phyloP scores from a whole-genome alignment of 257 asterid species.

The Solanum ahanhuiri region DNA sequence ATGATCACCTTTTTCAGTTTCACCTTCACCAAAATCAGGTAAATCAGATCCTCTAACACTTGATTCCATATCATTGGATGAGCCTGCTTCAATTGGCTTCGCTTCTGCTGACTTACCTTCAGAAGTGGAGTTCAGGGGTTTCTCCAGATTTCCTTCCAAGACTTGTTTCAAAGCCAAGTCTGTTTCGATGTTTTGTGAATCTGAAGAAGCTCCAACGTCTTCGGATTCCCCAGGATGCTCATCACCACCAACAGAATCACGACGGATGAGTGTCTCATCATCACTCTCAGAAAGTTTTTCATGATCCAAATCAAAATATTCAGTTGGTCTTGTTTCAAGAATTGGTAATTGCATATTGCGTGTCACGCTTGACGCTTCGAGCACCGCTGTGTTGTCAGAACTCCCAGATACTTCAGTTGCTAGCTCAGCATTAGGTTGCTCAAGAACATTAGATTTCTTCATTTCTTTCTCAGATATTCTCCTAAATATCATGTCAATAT shows the following conservation, averaged over 20 bases:
- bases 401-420: neutral
- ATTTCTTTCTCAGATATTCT: constrained; percentile 7
- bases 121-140: constrained; percentile 12
- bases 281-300: constrained; percentile 9
- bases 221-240: constrained; percentile 10
- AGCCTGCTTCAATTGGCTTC: constrained; percentile 13
- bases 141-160: constrained; percentile 14
- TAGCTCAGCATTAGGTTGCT: neutral
- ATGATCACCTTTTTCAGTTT: neutral
- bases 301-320: constrained; percentile 20
- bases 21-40: neutral
- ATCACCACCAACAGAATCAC: constrained; percentile 12
- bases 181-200: constrained; percentile 15
- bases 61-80: constrained; percentile 7
- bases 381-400: neutral
- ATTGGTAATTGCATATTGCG: constrained; percentile 5
- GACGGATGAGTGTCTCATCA: neutral
- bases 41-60: constrained; percentile 2
- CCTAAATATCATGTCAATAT: neutral
- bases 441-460: constrained; percentile 7
- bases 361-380: neutral
- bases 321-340: constrained; percentile 20
- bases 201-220: constrained; percentile 15
- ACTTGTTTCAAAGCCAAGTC: constrained; percentile 2
- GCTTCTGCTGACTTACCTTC: constrained; percentile 13